phyloP scores from a whole-genome alignment of 306 rosid species.

The Pterocarpus santalinus region DNA sequence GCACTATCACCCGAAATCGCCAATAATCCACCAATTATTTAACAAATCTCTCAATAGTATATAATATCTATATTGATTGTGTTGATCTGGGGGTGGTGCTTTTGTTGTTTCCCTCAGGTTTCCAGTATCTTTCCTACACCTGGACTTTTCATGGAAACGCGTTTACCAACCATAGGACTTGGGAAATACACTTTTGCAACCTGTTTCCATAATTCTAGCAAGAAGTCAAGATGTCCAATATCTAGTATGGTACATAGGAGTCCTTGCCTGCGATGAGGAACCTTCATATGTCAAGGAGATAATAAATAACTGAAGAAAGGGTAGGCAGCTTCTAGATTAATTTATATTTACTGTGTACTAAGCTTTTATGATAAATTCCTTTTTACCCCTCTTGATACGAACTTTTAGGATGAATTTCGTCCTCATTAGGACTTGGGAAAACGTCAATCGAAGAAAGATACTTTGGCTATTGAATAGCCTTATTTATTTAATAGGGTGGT shows the following conservation, averaged over 20 bases:
- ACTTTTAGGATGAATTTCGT: neutral
- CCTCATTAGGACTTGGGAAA: neutral
- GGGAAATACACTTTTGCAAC: slow-evolving; percentile 46
- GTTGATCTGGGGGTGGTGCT: slow-evolving; percentile 28
- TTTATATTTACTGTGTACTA: neutral
- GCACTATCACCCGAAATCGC: slow-evolving; percentile 42
- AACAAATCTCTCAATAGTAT: slow-evolving; percentile 33
- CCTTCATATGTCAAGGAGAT: slow-evolving; percentile 31
- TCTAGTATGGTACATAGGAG: slow-evolving; percentile 29
- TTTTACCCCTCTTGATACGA: neutral
- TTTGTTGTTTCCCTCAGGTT: slow-evolving; percentile 45
- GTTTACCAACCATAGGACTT: slow-evolving; percentile 46
- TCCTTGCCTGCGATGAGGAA: slow-evolving; percentile 45
- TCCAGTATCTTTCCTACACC: slow-evolving; percentile 47
- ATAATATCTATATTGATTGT: slow-evolving; percentile 39
- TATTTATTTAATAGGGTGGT: slow-evolving; percentile 5
- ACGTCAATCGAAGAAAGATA: neutral
- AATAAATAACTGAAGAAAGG: neutral
- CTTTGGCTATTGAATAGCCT: neutral
- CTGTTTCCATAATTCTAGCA: slow-evolving; percentile 61
- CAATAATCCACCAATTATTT: slow-evolving; percentile 19
- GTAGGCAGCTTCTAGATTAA: neutral
- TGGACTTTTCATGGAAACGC: slow-evolving; percentile 56
- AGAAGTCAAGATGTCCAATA: slow-evolving; percentile 50
- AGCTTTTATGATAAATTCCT: neutral